Base-by-base conservation (phyloP, 139 green algal genomes). In the Chlamydomonas sp. region DNA sequence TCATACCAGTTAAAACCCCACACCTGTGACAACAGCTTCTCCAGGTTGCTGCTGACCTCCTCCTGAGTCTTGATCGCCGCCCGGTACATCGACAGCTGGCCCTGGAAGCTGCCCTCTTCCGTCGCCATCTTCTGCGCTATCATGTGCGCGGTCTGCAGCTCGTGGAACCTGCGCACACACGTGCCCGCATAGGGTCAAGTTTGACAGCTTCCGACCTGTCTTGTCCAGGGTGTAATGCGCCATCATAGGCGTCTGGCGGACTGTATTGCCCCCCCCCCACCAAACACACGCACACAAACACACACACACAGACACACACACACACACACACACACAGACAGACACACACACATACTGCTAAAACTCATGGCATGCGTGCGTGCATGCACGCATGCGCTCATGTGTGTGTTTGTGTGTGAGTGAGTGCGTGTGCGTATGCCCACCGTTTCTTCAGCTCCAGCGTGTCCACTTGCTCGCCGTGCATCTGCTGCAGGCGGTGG, bases 121-220 rank as follows among this genome's bases (percentile, higher is more conserved):
- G 10, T 54, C 43, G 61, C 38, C 29, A 3, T 26, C 60, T 72
- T 62, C 31, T 73, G 76, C 73, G 84, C 78, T 30, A 72, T 58
- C 58, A 81, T 76, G 68, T 90, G 84, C 3, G 84, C 84, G 33
- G 82, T 75, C 74, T 90, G 80, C 50, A 86, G 73, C 70, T 81
- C 73, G 16, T 75, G 54, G 69, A 83, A 81, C 13, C 70, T 69
- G 67, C n/a, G 33, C 2, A 1, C 29, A 28, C 33, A 16, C 43
- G 43, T 16, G 13, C 13, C 43, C 13, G 43, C 13, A 54, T 13
- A 54, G 43, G 43, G 16, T 13, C 43, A 16, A 26, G 43, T 54
- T 57, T 57, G 47, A n/a, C n/a, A n/a, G n/a, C n/a, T n/a, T n/a
- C 47, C 16, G 22, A 28, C 47, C 47, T 57, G 16, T 57, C 22